These are phyloP conservation scores for Linderina pennispora DNA, from an alignment of 192 early-diverging fungal genomes.

Conservation along the genomic window DNA sequence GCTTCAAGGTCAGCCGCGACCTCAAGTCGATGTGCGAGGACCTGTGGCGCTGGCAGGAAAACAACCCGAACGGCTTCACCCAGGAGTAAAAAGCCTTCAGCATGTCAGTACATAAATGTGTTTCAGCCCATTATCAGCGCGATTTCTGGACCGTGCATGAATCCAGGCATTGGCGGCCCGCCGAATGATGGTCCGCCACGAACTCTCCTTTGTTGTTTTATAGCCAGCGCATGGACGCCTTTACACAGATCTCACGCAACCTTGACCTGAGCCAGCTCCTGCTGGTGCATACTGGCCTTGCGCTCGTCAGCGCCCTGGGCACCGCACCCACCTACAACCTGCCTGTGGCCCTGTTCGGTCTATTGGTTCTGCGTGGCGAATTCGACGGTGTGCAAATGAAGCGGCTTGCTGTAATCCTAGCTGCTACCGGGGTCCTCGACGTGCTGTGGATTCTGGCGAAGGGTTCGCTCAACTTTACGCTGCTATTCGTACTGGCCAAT, in stretches of 20 bases:
- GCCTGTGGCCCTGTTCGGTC: neutral
- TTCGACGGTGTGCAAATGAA: neutral
- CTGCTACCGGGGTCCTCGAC: neutral
- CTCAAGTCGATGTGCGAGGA: conserved; percentile 63
- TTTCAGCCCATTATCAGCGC: no score
- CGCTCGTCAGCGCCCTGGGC: neutral
- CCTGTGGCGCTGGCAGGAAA: conserved; percentile 67
- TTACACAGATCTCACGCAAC: neutral
- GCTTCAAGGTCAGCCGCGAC: conserved; percentile 53
- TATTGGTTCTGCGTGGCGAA: neutral
- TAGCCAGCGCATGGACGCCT: neutral
- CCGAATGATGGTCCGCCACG: no score
- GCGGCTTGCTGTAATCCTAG: neutral
- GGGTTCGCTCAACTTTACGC: neutral
- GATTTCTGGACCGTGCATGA: no score
- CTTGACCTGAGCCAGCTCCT: neutral
- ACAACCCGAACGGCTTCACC: conserved; percentile 60
- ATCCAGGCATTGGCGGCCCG: no score
- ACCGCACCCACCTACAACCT: neutral
- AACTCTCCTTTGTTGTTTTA: no score
- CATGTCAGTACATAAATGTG: no score
- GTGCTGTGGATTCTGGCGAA: neutral
- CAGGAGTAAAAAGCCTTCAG: no score
- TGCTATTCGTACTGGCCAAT: neutral
- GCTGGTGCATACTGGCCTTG: neutral